Evolutionary conservation across 2,329 filamentous ascomycete genomes (phyloP).

Genomic region (Trichoderma harzianum): DNA sequence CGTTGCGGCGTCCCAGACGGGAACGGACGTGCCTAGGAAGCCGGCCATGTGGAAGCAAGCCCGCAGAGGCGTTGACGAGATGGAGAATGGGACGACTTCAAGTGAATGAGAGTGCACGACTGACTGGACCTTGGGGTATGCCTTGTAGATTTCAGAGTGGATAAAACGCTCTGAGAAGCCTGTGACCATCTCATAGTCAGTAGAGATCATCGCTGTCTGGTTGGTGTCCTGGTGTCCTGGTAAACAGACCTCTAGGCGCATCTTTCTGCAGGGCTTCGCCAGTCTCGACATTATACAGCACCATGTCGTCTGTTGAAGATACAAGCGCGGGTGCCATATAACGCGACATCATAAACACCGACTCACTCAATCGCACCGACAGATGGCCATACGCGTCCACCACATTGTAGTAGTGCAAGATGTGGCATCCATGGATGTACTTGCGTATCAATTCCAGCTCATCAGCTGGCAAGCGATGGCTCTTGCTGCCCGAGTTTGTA

Average conservation of each 20-base stretch:
- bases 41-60: constrained; percentile 12
- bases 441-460: neutral
- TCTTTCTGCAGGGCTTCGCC: constrained; percentile 2
- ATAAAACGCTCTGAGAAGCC: constrained; percentile 12
- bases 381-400: constrained; percentile 9
- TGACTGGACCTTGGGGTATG: neutral
- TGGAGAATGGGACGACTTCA: constrained; percentile 9
- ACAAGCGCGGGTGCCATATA: constrained; percentile 8
- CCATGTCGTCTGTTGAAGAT: constrained; percentile 5
- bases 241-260: neutral
- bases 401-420: constrained; percentile 3
- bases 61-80: neutral
- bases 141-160: constrained; percentile 9
- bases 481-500: neutral
- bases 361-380: neutral
- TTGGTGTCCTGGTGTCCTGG: too few relatives aligned
- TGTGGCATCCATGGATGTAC: constrained; percentile 10
- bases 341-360: constrained; percentile 13
- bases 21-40: neutral
- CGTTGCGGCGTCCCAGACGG: constrained; percentile 1
- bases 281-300: constrained; percentile 1
- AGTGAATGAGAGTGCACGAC: constrained; percentile 8
- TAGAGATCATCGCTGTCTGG: too few relatives aligned
- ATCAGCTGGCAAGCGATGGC: neutral
- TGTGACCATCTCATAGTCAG: neutral